Evolutionary conservation across 768 basidiomycete genomes (phyloP), one percentile per base, ranked within the genome.

Genomic region (Russula virescens): DNA sequence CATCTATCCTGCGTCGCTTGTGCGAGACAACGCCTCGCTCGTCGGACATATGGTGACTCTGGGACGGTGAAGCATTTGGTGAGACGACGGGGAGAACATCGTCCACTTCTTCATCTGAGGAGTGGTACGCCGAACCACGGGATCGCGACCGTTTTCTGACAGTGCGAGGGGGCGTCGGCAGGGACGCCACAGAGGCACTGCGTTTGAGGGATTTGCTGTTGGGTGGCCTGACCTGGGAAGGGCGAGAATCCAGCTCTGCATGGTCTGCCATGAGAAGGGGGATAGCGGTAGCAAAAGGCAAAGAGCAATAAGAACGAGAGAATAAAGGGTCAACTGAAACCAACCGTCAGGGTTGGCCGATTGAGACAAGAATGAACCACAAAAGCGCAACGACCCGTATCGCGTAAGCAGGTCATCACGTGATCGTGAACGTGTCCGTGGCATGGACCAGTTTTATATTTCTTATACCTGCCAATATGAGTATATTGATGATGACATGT

Each of bases 61-160:
- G 57, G 16, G 60, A 62, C 16, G 64, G 64, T 14, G 60, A 62
- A 14, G 35, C 21, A 31, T 62, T 49, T n/a, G 66, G 64, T 16
- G 67, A 68, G 21, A 63, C 56, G 23, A 60, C 62, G 10, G 67
- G 67, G 26, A 62, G 61, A 13, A 31, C 58, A 11, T 53, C 54
- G 19, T 66, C 67, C 2, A 28, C 65, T 8, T 66, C 66, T 54
- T 68, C 67, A 28, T 60, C 65, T 21, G 67, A 68, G 16, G 65
- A 66, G 9, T 63, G 56, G 49, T 58, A 63, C 21, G 56, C 60
- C 7, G 67, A 68, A 40, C 65, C 58, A 26, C 67, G 67, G 10
- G 65, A 66, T 11, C 65, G 67, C 38, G 67, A 60, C 13, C 67
- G 67, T 62, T 66, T 68, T 59, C 58, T 55, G 51, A 68, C 51